Percentiles rank a stretch among this genome's conserved stretches.
Evolutionary conservation across 2,329 filamentous ascomycete genomes (phyloP).

Genomic region (Sphaerulina vaccinii): DNA sequence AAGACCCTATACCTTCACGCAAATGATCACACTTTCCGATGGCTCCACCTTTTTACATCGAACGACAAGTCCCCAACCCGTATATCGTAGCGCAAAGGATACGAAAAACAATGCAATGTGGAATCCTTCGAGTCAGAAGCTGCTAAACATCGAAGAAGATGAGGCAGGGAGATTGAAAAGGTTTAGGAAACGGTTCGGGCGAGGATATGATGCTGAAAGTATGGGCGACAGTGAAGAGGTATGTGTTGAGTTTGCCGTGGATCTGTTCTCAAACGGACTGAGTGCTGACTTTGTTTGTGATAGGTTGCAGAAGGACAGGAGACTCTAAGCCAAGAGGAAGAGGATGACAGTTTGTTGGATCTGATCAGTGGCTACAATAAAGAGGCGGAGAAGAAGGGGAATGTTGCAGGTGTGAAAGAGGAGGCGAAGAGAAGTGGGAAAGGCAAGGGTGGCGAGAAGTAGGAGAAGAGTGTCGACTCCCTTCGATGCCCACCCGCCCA

Average conservation of each 20-base stretch:
- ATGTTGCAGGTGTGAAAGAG: constrained; percentile 44
- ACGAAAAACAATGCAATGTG: constrained; percentile 84
- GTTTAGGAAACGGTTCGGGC: constrained; percentile 81
- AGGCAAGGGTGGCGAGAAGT: constrained; percentile 39
- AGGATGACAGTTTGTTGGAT: constrained; percentile 58
- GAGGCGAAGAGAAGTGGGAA: constrained; percentile 39
- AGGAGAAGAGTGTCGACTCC: constrained; percentile 14
- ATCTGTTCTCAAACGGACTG: background rate
- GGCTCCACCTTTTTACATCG: constrained; percentile 79
- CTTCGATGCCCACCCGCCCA: no score
- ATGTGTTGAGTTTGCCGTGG: constrained; percentile 9
- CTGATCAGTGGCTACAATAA: constrained; percentile 52
- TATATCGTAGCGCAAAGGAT: constrained; percentile 71
- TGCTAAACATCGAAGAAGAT: constrained; percentile 88
- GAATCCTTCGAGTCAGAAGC: constrained; percentile 79
- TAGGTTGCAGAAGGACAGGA: constrained; percentile 51
- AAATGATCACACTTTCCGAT: constrained; percentile 88
- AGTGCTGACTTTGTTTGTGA: constrained; percentile 29
- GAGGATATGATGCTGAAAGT: constrained; percentile 69
- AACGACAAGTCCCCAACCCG: constrained; percentile 68
- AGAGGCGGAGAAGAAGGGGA: constrained; percentile 40
- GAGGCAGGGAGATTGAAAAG: constrained; percentile 86
- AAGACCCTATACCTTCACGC: constrained; percentile 94
- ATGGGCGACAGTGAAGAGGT: constrained; percentile 32
- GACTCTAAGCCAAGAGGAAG: constrained; percentile 41